Conservation (phyloP, 2,329 filamentous ascomycete species). For the Aspergillus persii region DNA sequence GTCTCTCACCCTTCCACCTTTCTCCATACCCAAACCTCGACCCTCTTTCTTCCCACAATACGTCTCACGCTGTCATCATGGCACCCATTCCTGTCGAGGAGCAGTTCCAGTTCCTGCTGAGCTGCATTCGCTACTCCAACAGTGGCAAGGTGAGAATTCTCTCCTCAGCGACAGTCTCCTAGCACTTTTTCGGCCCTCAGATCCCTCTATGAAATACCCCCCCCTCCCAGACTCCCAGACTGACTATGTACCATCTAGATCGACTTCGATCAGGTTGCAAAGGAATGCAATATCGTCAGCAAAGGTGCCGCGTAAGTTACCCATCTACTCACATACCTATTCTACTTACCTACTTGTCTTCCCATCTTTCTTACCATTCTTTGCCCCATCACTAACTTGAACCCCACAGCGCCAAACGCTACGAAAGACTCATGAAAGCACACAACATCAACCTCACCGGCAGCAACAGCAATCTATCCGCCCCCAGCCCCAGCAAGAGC, state of each 20-base stretch:
- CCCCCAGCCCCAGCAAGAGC: background rate
- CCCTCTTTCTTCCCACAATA: background rate
- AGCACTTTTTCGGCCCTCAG: background rate
- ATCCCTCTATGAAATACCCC: background rate
- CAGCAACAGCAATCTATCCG: background rate
- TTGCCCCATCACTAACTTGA: background rate
- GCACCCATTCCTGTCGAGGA: slow-evolving; percentile 51
- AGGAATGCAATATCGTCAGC: slow-evolving; percentile 60
- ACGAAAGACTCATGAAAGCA: slow-evolving; percentile 54
- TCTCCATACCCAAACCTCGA: background rate
- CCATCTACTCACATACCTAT: no score
- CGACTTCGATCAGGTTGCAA: slow-evolving; percentile 64
- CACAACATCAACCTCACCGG: slow-evolving; percentile 35
- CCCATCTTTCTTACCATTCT: background rate
- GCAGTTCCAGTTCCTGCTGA: slow-evolving; percentile 65
- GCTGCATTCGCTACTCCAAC: slow-evolving; percentile 61
- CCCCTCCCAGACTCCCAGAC: background rate
- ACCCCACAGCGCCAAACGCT: background rate
- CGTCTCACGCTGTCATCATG: slow-evolving; percentile 39
- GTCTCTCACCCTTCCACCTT: background rate
- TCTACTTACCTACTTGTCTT: background rate
- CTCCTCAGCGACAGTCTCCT: background rate
- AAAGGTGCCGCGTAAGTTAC: slow-evolving; percentile 68
- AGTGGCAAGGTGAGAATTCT: slow-evolving; percentile 56
- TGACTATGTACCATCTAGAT: slow-evolving; percentile 46